phyloP scores from a whole-genome alignment of 768 basidiomycete species.

The Lactarius quietus region DNA sequence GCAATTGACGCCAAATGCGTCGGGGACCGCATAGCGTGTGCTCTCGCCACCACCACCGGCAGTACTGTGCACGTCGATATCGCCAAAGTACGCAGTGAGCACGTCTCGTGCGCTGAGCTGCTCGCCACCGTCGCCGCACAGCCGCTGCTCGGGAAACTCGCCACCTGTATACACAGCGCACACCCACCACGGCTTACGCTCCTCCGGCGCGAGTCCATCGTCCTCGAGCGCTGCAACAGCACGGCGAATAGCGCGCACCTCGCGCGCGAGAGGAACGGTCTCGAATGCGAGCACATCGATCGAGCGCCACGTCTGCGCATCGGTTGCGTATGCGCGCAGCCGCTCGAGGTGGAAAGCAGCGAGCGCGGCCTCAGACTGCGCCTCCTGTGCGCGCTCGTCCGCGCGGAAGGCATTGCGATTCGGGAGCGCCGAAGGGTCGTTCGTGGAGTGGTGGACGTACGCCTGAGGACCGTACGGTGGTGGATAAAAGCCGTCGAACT shows the following conservation, averaged over 20 bases:
- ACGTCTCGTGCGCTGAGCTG: conserved; percentile 39
- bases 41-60: conserved; percentile 3
- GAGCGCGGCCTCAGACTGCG: conserved; percentile 48
- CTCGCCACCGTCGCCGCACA: conserved; percentile 28
- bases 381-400: conserved; percentile 32
- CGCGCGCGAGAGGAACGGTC: conserved; percentile 65
- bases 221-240: conserved; percentile 47
- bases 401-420: conserved; percentile 45
- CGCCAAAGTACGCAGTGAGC: conserved; percentile 39
- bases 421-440: conserved; percentile 19
- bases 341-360: conserved; percentile 61
- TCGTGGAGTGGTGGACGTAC: conserved; percentile 6
- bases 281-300: conserved; percentile 74
- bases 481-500: conserved; percentile 73
- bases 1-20: conserved; percentile 74
- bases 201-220: conserved; percentile 22
- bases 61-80: conserved; percentile 24
- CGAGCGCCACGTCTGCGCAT: conserved; percentile 48
- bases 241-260: conserved; percentile 59
- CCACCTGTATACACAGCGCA: conserved; percentile 58
- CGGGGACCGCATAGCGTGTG: conserved; percentile 35
- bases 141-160: conserved; percentile 40
- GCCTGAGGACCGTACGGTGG: conserved; percentile 65
- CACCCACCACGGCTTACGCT: conserved; percentile 71
- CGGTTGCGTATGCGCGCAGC: conserved; percentile 48